Percentiles rank a stretch among this genome's conserved stretches.
These are phyloP conservation scores for Beverwykella pulmonaria DNA, from an alignment of 495 filamentous ascomycete genomes.

Conservation along the genomic window DNA sequence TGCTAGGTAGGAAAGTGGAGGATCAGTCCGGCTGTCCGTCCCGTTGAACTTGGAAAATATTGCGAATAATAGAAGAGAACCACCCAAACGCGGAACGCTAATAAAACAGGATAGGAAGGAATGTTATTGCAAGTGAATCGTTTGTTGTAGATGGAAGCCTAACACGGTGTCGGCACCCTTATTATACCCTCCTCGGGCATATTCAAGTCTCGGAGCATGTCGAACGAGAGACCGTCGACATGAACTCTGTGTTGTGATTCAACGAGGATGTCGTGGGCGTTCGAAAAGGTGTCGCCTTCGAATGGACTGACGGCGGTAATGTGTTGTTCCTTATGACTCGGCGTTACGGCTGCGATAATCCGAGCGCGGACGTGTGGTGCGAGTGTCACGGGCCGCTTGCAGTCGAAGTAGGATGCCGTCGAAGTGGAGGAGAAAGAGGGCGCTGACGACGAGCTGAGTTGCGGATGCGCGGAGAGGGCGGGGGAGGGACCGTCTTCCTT, in stretches of 20 bases:
- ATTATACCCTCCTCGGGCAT: conserved; percentile 1
- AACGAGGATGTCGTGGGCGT: conserved; percentile 28
- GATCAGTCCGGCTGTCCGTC: conserved; percentile 8
- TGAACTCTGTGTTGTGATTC: conserved; percentile 22
- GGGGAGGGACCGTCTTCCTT: conserved; percentile 13
- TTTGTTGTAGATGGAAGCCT: neutral
- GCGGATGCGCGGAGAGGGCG: conserved; percentile 9
- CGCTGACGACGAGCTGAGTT: conserved; percentile 26
- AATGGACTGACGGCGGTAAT: conserved; percentile 25
- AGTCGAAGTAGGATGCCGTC: conserved; percentile 31
- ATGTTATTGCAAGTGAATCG: too few species aligned
- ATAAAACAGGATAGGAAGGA: neutral
- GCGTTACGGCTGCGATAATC: conserved; percentile 23
- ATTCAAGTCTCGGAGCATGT: conserved; percentile 12
- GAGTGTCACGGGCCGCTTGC: conserved; percentile 15
- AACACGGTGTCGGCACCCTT: conserved; percentile 23
- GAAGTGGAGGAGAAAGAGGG: conserved; percentile 30
- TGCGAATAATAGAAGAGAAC: neutral
- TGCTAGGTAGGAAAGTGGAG: neutral
- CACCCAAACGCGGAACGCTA: neutral
- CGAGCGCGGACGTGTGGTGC: conserved; percentile 13
- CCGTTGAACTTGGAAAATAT: neutral
- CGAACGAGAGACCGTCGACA: conserved; percentile 29
- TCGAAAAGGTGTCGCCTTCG: conserved; percentile 18
- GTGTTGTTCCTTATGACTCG: conserved; percentile 4